Base-by-base conservation (phyloP, 164 flowering plant genomes). In the Piper betle region DNA sequence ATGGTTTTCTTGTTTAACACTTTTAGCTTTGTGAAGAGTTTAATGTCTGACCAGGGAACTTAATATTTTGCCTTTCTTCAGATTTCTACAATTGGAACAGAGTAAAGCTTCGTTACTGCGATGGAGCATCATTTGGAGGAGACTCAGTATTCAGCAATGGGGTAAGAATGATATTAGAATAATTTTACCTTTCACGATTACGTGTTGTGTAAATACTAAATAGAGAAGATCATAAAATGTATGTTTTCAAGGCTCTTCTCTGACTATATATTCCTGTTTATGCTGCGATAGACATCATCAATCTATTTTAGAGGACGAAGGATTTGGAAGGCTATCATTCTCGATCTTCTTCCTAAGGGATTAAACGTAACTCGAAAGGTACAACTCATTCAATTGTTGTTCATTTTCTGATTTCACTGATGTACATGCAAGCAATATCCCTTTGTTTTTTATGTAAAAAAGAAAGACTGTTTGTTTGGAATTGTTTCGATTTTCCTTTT, bases 11-110 rank as follows among this genome's bases (percentile, higher is more conserved):
- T 25, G 33, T 25, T 25, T 25, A 25, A 25, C 33, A 25, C 33
- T 25, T n/a, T 25, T 25, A 25, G 33, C 33, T 25, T 25, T 25
- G 33, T 25, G 33, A 25, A 25, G 33, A 25, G 33, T 25, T 25
- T 25, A 25, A 25, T 25, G 33, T 25, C 33, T 25, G 33, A 25
- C 2, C 33, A 25, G 33, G 33, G 33, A 25, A 25, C 33, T 25
- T 25, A 25, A 40, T 5, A 19, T 59, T 17, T 12, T 12, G 10
- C 19, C 7, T 57, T 19, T 55, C 41, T 39, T 16, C 87, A 94
- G 99, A 94, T 76, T 94, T 94, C 71, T 82, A 90, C 83, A 85
- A 88, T 64, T 94, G 99, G 99, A 94, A 91, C 72, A 86, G 91
- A 1, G 99, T 91, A 56, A 94, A 91, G 82, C 68, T 94, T 48